A percentile compares a stretch with the other conserved stretches of the same genome.
Conservation (phyloP, 2,329 filamentous ascomycete species). For the Xylariaceae sp. region DNA sequence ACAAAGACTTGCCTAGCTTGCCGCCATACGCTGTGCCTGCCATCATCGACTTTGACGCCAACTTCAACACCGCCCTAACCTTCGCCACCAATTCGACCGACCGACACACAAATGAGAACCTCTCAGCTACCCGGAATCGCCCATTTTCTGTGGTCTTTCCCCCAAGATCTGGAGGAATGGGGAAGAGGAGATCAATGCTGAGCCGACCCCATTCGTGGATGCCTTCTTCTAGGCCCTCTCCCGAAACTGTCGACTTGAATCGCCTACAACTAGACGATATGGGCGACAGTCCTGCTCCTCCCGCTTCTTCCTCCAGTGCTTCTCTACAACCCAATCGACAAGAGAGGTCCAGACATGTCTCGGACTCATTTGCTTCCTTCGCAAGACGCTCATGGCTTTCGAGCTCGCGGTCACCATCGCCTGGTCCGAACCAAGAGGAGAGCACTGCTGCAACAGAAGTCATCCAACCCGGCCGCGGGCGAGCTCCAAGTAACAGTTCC, state of each 20-base stretch:
- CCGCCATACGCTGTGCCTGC: constrained; percentile 50
- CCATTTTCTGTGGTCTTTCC: constrained; percentile 24
- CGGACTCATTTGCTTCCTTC: constrained; percentile 48
- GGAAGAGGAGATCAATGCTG: constrained; percentile 44
- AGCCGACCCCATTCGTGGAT: constrained; percentile 53
- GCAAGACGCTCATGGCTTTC: constrained; percentile 50
- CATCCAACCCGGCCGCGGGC: constrained; percentile 20
- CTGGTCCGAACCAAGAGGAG: constrained; percentile 32
- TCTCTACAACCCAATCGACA: too few species aligned
- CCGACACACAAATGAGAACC: constrained; percentile 26
- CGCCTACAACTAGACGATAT: constrained; percentile 22
- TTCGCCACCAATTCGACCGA: constrained; percentile 31
- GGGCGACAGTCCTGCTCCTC: constrained; percentile 14
- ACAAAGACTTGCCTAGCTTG: constrained; percentile 35
- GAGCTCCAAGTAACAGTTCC: constrained; percentile 29
- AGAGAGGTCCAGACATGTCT: constrained; percentile 37
- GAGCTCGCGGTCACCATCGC: constrained; percentile 47
- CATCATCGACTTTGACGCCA: constrained; percentile 48
- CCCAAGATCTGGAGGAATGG: constrained; percentile 27
- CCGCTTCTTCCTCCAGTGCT: constrained; percentile 27
- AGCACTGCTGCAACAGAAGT: constrained; percentile 18
- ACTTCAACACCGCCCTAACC: constrained; percentile 45
- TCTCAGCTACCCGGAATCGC: constrained; percentile 17
- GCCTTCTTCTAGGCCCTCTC: constrained; percentile 40
- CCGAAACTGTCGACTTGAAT: constrained; percentile 33